These are phyloP conservation scores for Zoysia matrella DNA, from an alignment of 202 grass and related monocot genomes.

Conservation along the genomic window DNA sequence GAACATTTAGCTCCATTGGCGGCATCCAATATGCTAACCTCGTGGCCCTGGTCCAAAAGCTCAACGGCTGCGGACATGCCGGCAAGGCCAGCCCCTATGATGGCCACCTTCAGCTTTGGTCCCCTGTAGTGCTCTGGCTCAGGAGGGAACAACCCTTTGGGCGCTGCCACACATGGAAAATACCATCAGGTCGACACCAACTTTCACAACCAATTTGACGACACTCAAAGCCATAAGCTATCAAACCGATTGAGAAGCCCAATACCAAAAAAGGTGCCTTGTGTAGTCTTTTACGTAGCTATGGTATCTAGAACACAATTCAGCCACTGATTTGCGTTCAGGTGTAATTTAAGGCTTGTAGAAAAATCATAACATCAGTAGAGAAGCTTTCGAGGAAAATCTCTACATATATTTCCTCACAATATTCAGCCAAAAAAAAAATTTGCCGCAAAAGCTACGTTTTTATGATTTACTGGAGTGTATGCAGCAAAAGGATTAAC, in stretches of 20 bases:
- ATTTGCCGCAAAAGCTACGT: neutral
- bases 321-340: too few relatives aligned
- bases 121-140: conserved; percentile 84
- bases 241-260: neutral
- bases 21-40: conserved; percentile 56
- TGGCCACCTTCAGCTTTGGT: conserved; percentile 93
- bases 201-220: neutral
- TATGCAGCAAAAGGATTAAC: neutral
- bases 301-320: neutral
- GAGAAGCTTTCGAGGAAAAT: too few relatives aligned
- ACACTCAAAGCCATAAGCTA: neutral
- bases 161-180: conserved; percentile 57
- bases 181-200: neutral
- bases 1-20: neutral
- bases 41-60: conserved; percentile 94
- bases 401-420: neutral
- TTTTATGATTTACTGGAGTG: neutral
- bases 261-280: neutral
- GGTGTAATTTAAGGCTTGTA: too few relatives aligned
- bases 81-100: conserved; percentile 84
- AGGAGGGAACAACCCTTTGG: conserved; percentile 85
- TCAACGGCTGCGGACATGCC: conserved; percentile 98
- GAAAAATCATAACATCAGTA: too few relatives aligned
- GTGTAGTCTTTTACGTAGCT: neutral
- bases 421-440: neutral